Evolutionary conservation across 176 grass and related monocot genomes (phyloP), one percentile per base, ranked within the genome.

Genomic region (Coix lacrymajobi): DNA sequence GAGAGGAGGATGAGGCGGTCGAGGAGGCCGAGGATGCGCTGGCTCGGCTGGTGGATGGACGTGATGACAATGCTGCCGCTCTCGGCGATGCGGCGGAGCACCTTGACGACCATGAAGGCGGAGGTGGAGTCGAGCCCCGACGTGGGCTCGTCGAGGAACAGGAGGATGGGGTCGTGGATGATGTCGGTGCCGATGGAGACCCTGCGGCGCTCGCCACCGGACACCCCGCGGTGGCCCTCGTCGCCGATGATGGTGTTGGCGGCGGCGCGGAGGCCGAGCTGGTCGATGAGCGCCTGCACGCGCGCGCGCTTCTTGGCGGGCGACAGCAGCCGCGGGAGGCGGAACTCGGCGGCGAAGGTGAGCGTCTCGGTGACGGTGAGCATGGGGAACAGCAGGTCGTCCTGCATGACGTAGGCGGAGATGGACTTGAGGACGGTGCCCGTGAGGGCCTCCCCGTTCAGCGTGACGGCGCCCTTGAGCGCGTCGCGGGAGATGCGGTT

Each of bases 361-460:
- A 98, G 87, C 1, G 96, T 98, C 79, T 98, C 96, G 85, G 88
- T 57, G 57, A 98, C 96, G 31, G 94, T 97, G 73, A 98, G 92
- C 96, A 95, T 98, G 2, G 96, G 96, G 88, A 86, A 95, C 48
- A 98, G 78, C 60, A 98, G 75, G 81, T 98, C 96, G 81, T 98
- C 96, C 86, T 98, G 96, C 96, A 98, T 98, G 34, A 98, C 96
- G 87, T 98, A 95, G 0, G 95, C 95, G 4, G 95, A 98, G 62
- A 98, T 98, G 75, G 85, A 81, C 84, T 94, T 94, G 36, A 95
- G 31, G 57, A 91, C 54, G 62, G 70, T 76, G 52, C 82, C 85
- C 0, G 88, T 88, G 31, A 98, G 88, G 16, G 78, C 61, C 85
- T 95, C 95, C 36, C 92, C 88, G 57, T 98, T 98, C 68, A 98